Percentiles rank a stretch among this genome's conserved stretches.
These are phyloP conservation scores for Daldinia sp. DNA, from an alignment of 2,329 filamentous ascomycete genomes.

Conservation along the genomic window DNA sequence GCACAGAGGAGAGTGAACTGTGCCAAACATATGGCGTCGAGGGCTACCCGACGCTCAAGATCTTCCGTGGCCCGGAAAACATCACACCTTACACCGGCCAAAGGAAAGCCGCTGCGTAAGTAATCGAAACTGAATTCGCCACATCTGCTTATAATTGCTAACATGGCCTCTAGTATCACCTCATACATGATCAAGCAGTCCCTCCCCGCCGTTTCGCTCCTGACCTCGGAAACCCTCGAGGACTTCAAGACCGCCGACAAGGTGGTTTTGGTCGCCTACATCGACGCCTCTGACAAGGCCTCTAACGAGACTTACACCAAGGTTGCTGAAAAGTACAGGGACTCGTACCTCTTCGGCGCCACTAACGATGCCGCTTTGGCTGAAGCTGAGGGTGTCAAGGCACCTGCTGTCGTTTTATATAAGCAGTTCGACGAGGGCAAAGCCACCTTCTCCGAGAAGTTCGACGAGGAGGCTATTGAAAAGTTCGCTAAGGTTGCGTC, in stretches of 20 bases:
- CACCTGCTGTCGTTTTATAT: slow-evolving; percentile 91
- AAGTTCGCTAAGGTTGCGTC: slow-evolving; percentile 85
- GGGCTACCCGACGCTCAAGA: slow-evolving; percentile 98
- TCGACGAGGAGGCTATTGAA: slow-evolving; percentile 81
- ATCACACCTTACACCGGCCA: slow-evolving; percentile 85
- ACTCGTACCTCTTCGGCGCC: slow-evolving; percentile 91
- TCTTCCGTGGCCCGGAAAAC: slow-evolving; percentile 92
- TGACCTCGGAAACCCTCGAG: slow-evolving; percentile 83
- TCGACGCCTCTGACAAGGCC: slow-evolving; percentile 80
- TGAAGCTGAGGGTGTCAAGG: slow-evolving; percentile 87
- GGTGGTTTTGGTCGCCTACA: slow-evolving; percentile 91
- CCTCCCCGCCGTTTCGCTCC: slow-evolving; percentile 85
- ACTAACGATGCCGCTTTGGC: slow-evolving; percentile 84
- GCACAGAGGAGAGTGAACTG: slow-evolving; percentile 91
- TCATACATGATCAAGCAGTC: slow-evolving; percentile 99
- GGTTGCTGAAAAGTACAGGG: slow-evolving; percentile 79
- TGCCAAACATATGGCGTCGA: slow-evolving; percentile 91
- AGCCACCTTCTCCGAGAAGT: slow-evolving; percentile 80
- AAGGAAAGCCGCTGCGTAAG: slow-evolving; percentile 82
- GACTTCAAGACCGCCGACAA: slow-evolving; percentile 99
- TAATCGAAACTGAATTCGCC: slow-evolving; percentile 30
- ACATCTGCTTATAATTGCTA: slow-evolving; percentile 19
- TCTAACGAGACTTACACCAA: slow-evolving; percentile 85
- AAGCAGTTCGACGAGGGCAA: slow-evolving; percentile 98
- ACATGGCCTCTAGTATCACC: slow-evolving; percentile 58